Conservation (phyloP, 345 rosid genomes). For the Theobroma cacao region DNA sequence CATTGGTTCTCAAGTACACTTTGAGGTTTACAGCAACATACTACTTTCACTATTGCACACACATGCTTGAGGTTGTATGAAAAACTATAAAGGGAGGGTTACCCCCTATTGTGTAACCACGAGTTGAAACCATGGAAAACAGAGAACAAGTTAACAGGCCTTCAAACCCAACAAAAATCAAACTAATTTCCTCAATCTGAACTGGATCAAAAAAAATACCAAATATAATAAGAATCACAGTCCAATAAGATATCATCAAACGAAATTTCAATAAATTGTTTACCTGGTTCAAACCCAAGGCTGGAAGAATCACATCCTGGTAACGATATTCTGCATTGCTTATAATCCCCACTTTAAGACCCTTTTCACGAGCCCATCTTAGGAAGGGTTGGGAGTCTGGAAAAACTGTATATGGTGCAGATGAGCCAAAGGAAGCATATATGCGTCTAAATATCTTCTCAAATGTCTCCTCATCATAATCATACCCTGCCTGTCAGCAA, state of each 20-base stretch:
- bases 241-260: background rate
- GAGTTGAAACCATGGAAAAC: background rate
- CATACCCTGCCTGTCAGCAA: constrained; percentile 81
- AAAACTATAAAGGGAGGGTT: background rate
- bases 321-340: constrained; percentile 92
- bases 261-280: background rate
- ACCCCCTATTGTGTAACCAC: background rate
- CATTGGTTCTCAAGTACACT: background rate
- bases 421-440: constrained; percentile 89
- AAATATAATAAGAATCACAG: background rate
- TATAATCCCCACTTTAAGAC: constrained; percentile 70
- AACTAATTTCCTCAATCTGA: background rate
- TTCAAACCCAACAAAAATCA: background rate
- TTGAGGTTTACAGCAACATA: background rate
- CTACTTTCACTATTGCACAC: background rate
- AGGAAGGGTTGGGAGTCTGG: constrained; percentile 79
- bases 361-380: constrained; percentile 75
- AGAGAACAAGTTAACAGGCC: background rate
- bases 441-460: constrained; percentile 83
- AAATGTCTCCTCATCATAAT: constrained; percentile 86
- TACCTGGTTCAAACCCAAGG: constrained; percentile 80
- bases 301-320: constrained; percentile 86
- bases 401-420: constrained; percentile 83
- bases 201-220: background rate
- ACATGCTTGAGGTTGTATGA: background rate